Base-by-base conservation (phyloP, 2,329 filamentous ascomycete species). In the Beauveria sp. region DNA sequence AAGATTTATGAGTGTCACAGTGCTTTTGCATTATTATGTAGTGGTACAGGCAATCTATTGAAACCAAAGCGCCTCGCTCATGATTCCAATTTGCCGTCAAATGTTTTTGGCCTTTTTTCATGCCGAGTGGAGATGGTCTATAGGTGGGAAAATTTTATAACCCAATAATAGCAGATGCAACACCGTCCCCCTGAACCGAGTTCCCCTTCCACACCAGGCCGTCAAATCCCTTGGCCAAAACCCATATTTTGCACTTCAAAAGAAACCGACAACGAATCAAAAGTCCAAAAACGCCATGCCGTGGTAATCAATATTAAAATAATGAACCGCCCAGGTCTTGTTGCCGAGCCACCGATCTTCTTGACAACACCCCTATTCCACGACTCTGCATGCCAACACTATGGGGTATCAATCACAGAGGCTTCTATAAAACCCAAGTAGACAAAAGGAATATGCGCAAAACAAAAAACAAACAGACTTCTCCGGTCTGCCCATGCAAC, bases 41-140 rank as follows among this genome's bases (percentile, higher is more conserved):
- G 37, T 62, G 26, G 55, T 62, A 62, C 61, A 62, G 28, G 55
- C 61, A 60, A 26, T 57, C 55, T 30, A 53, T 56, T 46, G 55
- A 50, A 59, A 51, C 60, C 56, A 59, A 55, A 47, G 51, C 61
- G 43, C 44, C 61, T 55, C 55, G 52, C 61, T 51, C 34, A 41
- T 55, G 56, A 56, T 55, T 46, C 52, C 40, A 52, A 59, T 50
- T 26, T 55, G 62, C 61, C 60, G 20, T 53, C 48, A 43, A 48
- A 62, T 63, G 60, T 64, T 63, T 64, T 59, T 62, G 61, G 53
- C 66, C 68, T 70, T 70, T 66, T 67, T 67, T 69, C 65, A 73
- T 77, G 72, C 71, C 73, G 76, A 81, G 79, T 78, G 76, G 79
- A 79, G 79, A 77, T 78, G 75, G 71, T 80, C 76, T 80, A 79